A percentile compares a stretch with the other conserved stretches of the same genome.
Conservation (phyloP, 1,284 basidiomycete genomes). For the Ganoderma leucocontextum region DNA sequence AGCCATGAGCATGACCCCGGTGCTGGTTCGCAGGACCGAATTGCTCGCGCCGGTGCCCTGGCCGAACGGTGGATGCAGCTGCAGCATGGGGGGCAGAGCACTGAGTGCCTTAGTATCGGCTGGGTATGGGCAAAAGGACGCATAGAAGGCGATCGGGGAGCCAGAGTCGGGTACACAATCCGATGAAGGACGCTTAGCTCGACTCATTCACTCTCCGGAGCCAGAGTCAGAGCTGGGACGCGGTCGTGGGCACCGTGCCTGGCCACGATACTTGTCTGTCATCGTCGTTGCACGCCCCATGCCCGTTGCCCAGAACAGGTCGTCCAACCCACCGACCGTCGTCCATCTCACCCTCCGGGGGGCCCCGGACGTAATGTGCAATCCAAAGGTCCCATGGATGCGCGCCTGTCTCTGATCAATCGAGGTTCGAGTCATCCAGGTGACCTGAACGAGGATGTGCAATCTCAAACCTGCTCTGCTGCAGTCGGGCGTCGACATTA, state of each 20-base stretch:
- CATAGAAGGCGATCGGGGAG: conserved; percentile 18
- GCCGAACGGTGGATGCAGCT: neutral
- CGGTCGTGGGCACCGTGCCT: conserved; percentile 22
- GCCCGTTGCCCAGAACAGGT: conserved; percentile 4
- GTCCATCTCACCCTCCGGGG: conserved; percentile 1
- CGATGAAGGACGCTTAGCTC: neutral
- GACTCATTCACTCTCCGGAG: neutral
- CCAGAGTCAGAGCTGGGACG: conserved; percentile 17
- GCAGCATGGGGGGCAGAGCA: neutral
- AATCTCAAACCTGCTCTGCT: neutral
- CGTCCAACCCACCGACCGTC: neutral
- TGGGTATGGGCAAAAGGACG: conserved; percentile 10
- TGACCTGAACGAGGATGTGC: neutral
- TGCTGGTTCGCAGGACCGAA: neutral
- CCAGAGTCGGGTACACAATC: neutral
- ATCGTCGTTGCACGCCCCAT: conserved; percentile 1
- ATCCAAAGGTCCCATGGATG: neutral
- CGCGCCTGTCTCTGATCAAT: conserved; percentile 2
- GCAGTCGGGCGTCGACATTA: neutral
- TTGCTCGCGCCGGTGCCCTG: neutral
- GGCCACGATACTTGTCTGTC: conserved; percentile 5
- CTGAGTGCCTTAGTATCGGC: neutral
- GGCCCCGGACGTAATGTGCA: neutral
- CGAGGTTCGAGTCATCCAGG: neutral
- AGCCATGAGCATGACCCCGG: neutral